Evolutionary conservation across 345 rosid species (phyloP).

Genomic region (Euphorbia pulcherrima): DNA sequence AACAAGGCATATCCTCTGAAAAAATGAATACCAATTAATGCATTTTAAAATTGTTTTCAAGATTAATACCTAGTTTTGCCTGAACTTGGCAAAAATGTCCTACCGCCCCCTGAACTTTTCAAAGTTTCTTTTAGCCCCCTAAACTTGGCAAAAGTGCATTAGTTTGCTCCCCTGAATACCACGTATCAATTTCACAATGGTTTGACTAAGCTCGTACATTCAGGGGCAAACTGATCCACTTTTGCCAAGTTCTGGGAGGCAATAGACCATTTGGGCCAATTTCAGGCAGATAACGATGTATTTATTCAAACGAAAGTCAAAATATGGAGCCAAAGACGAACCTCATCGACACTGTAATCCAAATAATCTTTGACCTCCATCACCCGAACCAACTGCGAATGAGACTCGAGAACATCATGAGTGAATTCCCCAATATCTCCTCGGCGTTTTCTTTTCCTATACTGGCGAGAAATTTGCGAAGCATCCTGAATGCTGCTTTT

Average conservation of each 20-base stretch:
- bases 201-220: no score
- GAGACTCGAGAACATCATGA: slow-evolving; percentile 15
- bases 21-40: neutral
- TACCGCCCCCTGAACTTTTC: no score
- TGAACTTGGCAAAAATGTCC: no score
- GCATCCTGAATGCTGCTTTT: slow-evolving; percentile 10
- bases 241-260: no score
- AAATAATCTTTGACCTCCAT: slow-evolving; percentile 38
- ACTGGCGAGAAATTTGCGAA: slow-evolving; percentile 23
- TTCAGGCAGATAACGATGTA: no score
- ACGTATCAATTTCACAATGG: no score
- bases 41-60: neutral
- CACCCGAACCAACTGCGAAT: slow-evolving; percentile 9
- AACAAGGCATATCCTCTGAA: slow-evolving; percentile 32
- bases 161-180: no score
- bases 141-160: no score
- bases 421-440: slow-evolving; percentile 34
- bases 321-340: slow-evolving; percentile 15
- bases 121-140: no score
- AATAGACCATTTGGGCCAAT: no score
- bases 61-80: neutral
- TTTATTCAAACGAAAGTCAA: no score
- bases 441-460: slow-evolving; percentile 12
- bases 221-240: no score
- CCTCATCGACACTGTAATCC: slow-evolving; percentile 38